phyloP scores from a whole-genome alignment of 768 basidiomycete species.

The Lactarius trivialis region DNA sequence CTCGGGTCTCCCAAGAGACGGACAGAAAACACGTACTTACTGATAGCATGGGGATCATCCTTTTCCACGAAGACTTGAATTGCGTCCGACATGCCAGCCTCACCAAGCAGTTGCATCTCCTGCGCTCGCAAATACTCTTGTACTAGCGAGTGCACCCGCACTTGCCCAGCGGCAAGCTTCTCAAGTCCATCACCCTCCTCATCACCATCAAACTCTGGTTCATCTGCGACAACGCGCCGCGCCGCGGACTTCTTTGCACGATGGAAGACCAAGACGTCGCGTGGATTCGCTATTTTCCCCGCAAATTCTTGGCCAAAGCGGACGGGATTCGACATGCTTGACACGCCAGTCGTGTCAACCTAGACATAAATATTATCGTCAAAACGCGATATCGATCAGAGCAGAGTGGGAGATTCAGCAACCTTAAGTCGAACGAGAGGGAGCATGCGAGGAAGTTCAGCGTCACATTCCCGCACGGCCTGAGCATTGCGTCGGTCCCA shows the following conservation, averaged over 20 bases:
- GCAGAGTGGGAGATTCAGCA: not conserved
- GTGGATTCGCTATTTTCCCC: slow-evolving; percentile 86
- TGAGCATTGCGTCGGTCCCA: slow-evolving; percentile 71
- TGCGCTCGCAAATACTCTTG: slow-evolving; percentile 89
- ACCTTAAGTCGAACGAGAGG: slow-evolving; percentile 86
- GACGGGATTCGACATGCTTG: slow-evolving; percentile 90
- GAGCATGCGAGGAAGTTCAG: slow-evolving; percentile 62
- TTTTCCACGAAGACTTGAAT: slow-evolving; percentile 96
- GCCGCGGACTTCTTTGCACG: slow-evolving; percentile 61
- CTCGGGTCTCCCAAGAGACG: not conserved
- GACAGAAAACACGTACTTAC: slow-evolving; percentile 48
- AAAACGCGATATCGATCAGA: not conserved
- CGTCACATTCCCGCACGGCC: slow-evolving; percentile 56
- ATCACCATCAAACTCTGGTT: slow-evolving; percentile 57
- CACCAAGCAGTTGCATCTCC: slow-evolving; percentile 85
- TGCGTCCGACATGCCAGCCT: slow-evolving; percentile 87
- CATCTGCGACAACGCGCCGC: slow-evolving; percentile 59
- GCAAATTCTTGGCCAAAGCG: slow-evolving; percentile 96
- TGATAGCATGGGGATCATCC: slow-evolving; percentile 91
- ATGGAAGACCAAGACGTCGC: slow-evolving; percentile 88
- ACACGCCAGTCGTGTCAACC: slow-evolving; percentile 89
- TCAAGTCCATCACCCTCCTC: slow-evolving; percentile 19
- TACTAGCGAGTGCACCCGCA: slow-evolving; percentile 85
- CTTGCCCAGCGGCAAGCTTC: slow-evolving; percentile 48
- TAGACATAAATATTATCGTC: slow-evolving; percentile 24